Base-by-base conservation (phyloP, 2,329 filamentous ascomycete species). In the Xylaria sp. region DNA sequence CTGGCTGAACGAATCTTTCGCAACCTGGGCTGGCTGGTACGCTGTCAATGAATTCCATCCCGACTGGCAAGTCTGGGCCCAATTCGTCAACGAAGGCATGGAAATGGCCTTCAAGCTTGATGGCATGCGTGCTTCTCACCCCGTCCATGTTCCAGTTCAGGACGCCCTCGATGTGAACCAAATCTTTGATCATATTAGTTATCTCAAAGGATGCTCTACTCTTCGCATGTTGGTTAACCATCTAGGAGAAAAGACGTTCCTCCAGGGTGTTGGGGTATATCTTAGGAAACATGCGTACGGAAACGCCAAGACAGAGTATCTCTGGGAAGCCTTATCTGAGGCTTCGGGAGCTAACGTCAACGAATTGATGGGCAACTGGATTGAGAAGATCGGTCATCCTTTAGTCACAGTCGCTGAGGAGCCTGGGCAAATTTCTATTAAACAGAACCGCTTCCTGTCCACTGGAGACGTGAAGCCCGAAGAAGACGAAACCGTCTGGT, bases 1-100 rank as follows among this genome's bases (percentile, higher is more conserved):
- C 40, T 97, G 93, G 93, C 84, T 96, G 54, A 96, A 96, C 72
- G 94, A 98, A 78, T 93, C 93, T 11, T 99, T 99, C 74, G 95
- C 95, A 41, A 99, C 95, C 3, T 98, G 94, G 94, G 94, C 97
- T 43, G 95, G 94, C 54, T 99, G 94, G 94, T 85, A 93, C 63
- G 93, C 93, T 9, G 87, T 93, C 60, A 92, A 98, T 74, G 86
- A 96, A 74, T 87, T 98, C 57, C 92, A 98, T 77, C 95, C 95
- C 3, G 94, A 97, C 68, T 98, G 95, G 94, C 89, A 98, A 71
- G 90, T 98, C 31, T 99, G 95, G 95, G 90, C 91, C 60, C 93
- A 97, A 79, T 99, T 97, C 79, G 92, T 98, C 71, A 92, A 92
- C 79, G 95, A 98, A 81, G 91, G 90, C 71, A 91, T 96, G 81